Conservation (phyloP, 768 basidiomycete genomes). For the Mycena vulgaris region DNA sequence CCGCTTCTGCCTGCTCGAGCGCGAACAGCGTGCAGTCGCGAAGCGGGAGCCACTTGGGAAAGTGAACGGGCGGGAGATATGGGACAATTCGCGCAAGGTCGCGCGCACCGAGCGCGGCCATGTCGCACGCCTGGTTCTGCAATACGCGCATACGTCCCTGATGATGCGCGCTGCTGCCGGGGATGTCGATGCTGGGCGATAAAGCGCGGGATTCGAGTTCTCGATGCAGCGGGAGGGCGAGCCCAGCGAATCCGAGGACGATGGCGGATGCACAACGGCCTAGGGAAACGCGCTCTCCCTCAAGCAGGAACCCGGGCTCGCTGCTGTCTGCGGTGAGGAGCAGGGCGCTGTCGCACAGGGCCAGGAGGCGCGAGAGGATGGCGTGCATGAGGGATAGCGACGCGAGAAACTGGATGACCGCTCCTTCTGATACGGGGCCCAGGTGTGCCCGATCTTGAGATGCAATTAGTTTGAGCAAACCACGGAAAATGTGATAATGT, state of each 20-base stretch:
- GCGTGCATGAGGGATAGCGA: not conserved
- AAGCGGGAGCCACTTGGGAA: not conserved
- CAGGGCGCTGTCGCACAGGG: not conserved
- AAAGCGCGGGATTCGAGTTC: not conserved
- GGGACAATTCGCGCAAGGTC: slow-evolving; percentile 9
- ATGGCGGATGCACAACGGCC: not conserved
- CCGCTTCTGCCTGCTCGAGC: not conserved
- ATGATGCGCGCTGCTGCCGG: not conserved
- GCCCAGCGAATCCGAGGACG: not conserved
- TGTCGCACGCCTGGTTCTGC: not conserved
- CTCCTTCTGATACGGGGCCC: not conserved
- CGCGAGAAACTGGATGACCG: not conserved
- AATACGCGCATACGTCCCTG: not conserved
- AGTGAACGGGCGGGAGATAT: not conserved
- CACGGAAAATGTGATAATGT: no score
- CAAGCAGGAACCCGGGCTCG: not conserved
- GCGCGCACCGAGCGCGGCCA: not conserved
- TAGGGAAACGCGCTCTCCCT: not conserved
- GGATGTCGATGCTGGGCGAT: not conserved
- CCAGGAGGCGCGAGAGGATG: not conserved
- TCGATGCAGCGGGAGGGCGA: not conserved
- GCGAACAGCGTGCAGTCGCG: not conserved
- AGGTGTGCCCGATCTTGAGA: not conserved
- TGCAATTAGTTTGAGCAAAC: not conserved
- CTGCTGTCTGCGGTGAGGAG: not conserved